Base-by-base conservation (phyloP, 768 basidiomycete genomes). In the Clathrus columnatus region DNA sequence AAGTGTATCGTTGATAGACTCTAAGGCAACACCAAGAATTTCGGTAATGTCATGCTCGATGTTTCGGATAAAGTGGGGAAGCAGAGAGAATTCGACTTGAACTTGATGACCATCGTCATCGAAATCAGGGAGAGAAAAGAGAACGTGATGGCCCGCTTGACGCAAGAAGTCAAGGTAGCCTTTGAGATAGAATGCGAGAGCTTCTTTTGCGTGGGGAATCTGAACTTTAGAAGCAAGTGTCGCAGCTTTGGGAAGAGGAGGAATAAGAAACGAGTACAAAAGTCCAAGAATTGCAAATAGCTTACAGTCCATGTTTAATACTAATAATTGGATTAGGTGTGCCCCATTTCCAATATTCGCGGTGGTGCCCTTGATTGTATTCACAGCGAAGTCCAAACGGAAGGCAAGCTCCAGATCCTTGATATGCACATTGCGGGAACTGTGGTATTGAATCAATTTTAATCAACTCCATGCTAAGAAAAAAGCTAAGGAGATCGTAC, bases 41-140 rank as follows among this genome's bases (percentile, higher is more conserved):
- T 45, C 46, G n/a, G 26, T 27, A 17, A 43, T 53, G 7, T 36
- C 50, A 44, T 26, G 36, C 17, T 54, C 61, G n/a, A 57, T 59
- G 26, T 53, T 47, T 18, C 55, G 44, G 59, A 48, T 58, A 26
- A 55, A 58, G 11, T 41, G 55, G 18, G 26, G 36, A 18, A 59
- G 24, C 32, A 56, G 42, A 1, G 67, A 67, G 57, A 61, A 67
- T 53, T 67, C 61, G 52, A 65, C 59, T 14, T 27, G 52, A 47
- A 50, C 58, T n/a, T 54, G 54, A 44, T 59, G 55, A 18, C 52
- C 52, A 50, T 49, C 51, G 47, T 66, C 62, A 54, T 66, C 65
- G 54, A 69, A 68, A 49, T 67, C 65, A 14, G 67, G 66, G 5
- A 68, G 57, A 5, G 62, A 61, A 52, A 62, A 64, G n/a, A 68